Conservation (phyloP, 331 rosid genomes). For the Arachis monticola region DNA sequence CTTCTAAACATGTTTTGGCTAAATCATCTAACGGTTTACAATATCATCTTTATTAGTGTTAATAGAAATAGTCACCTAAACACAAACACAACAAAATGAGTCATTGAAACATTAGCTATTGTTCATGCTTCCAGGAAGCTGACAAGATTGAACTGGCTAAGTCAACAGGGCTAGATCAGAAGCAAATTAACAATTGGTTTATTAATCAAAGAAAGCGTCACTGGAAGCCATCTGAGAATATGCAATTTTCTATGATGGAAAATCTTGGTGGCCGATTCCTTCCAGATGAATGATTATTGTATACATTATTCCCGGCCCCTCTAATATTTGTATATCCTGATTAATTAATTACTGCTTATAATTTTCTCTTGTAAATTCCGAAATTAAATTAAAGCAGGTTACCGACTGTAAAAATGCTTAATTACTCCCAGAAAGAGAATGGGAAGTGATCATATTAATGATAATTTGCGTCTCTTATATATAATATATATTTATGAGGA, state of each 20-base stretch:
- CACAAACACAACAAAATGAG: too few species aligned
- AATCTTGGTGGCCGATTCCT: constrained; percentile 55
- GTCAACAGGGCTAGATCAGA: constrained; percentile 84
- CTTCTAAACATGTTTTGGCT: too few species aligned
- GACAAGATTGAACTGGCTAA: constrained; percentile 83
- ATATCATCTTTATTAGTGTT: too few species aligned
- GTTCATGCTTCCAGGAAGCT: constrained; percentile 58
- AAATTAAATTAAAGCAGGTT: constrained; percentile 20
- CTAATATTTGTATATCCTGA: constrained; percentile 41
- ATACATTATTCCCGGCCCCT: constrained; percentile 34
- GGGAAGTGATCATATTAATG: constrained; percentile 39
- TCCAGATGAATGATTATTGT: constrained; percentile 52
- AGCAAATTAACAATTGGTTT: constrained; percentile 98
- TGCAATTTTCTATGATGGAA: constrained; percentile 74
- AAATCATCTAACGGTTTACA: too few species aligned
- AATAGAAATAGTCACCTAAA: too few species aligned
- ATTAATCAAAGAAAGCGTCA: constrained; percentile 95
- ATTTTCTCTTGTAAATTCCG: constrained; percentile 45
- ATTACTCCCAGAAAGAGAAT: constrained; percentile 32
- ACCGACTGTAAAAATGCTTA: constrained; percentile 42
- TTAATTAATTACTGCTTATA: constrained; percentile 37
- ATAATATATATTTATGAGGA: neutral
- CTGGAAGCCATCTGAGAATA: constrained; percentile 92
- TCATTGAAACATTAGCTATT: neutral
- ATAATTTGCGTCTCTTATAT: constrained; percentile 37